Evolutionary conservation across 2,329 filamentous ascomycete genomes (phyloP).

Genomic region (Clonostachys rosea): DNA sequence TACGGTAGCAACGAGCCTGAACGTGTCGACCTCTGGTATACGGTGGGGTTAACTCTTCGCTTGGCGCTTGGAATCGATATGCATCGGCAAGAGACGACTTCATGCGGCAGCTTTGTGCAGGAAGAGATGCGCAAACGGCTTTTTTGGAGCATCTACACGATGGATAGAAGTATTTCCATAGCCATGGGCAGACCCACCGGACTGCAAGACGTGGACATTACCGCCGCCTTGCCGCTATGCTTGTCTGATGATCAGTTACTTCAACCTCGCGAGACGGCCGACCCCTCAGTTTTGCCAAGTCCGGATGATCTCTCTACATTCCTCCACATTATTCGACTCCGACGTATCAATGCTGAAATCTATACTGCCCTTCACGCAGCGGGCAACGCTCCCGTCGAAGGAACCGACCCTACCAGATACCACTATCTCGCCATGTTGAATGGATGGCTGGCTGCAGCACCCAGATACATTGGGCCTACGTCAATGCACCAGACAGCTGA

Average conservation of each 20-base stretch:
- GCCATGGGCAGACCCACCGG: slow-evolving; percentile 14
- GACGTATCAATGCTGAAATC: slow-evolving; percentile 12
- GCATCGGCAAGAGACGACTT: slow-evolving; percentile 3
- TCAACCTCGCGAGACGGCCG: not conserved
- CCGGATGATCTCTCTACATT: slow-evolving; percentile 13
- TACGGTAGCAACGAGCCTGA: slow-evolving; percentile 17
- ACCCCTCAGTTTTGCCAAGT: slow-evolving; percentile 1
- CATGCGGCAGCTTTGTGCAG: not conserved
- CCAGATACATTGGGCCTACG: slow-evolving; percentile 10
- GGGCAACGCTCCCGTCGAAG: not conserved
- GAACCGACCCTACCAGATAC: not conserved
- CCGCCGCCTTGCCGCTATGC: slow-evolving; percentile 5
- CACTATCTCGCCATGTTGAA: slow-evolving; percentile 6
- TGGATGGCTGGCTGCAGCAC: slow-evolving; percentile 13
- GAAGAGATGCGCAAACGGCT: slow-evolving; percentile 17
- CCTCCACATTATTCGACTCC: slow-evolving; percentile 15
- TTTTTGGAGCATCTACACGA: slow-evolving; percentile 20
- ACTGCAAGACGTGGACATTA: slow-evolving; percentile 14
- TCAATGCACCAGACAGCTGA: slow-evolving; percentile 16
- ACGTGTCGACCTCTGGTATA: slow-evolving; percentile 15
- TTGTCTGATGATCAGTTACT: not conserved
- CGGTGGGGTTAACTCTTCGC: slow-evolving; percentile 11
- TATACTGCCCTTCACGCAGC: slow-evolving; percentile 11
- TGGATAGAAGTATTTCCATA: slow-evolving; percentile 15
- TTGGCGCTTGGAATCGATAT: slow-evolving; percentile 13